A percentile compares a stretch with the other conserved stretches of the same genome.
These are phyloP conservation scores for Silene noctiflora DNA, from an alignment of 179 eudicot species.

Conservation along the genomic window DNA sequence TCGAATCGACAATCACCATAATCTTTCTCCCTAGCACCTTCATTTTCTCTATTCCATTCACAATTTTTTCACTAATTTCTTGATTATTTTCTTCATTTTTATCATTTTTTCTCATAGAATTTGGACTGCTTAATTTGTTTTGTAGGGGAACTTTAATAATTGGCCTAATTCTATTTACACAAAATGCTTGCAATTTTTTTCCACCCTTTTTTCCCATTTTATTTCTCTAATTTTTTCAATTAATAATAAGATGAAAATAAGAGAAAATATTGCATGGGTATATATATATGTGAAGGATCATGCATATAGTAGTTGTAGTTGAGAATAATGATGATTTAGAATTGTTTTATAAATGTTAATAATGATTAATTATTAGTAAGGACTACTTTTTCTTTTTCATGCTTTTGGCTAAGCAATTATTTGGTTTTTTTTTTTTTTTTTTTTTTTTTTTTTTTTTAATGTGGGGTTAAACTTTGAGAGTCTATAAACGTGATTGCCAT, in stretches of 20 bases:
- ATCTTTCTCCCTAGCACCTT: slow-evolving; percentile 44
- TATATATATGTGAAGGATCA: slow-evolving; percentile 11
- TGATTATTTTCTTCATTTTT: slow-evolving; percentile 14
- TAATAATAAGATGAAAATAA: slow-evolving; percentile 14
- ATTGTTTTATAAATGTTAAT: slow-evolving; percentile 23
- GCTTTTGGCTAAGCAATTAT: slow-evolving; percentile 34
- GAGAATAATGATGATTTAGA: slow-evolving; percentile 21
- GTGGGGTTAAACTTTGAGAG: slow-evolving; percentile 28
- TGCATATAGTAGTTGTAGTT: slow-evolving; percentile 21
- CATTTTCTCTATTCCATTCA: slow-evolving; percentile 21
- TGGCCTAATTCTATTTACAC: slow-evolving; percentile 68
- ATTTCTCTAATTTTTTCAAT: background rate
- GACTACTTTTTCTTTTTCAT: slow-evolving; percentile 18
- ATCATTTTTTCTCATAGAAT: slow-evolving; percentile 15
- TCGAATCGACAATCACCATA: slow-evolving; percentile 74
- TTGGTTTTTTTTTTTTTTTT: slow-evolving; percentile 23
- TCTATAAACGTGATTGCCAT: slow-evolving; percentile 32
- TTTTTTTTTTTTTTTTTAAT: slow-evolving; percentile 15
- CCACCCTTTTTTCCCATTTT: slow-evolving; percentile 43
- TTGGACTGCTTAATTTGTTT: slow-evolving; percentile 27
- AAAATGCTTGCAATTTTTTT: slow-evolving; percentile 48
- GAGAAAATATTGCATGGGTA: background rate
- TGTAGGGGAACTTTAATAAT: slow-evolving; percentile 41
- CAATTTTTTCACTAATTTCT: slow-evolving; percentile 9
- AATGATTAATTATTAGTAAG: slow-evolving; percentile 12